phyloP scores from a whole-genome alignment of 108 stramenopile species.

The Cyclotella distinguenda region DNA sequence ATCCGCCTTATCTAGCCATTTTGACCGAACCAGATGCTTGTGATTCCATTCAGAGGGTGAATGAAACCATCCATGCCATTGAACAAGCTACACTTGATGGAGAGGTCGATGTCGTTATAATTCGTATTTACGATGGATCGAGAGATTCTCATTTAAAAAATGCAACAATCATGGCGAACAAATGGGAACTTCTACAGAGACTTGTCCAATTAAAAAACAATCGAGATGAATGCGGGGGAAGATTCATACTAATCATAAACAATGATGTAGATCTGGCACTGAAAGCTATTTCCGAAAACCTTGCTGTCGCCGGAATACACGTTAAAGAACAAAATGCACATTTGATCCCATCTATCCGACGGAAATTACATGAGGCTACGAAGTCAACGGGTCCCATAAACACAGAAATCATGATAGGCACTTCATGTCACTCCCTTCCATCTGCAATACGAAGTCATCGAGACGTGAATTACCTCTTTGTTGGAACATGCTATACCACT shows the following conservation, averaged over 20 bases:
- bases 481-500: conserved; percentile 79
- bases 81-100: conserved; percentile 43
- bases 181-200: conserved; percentile 36
- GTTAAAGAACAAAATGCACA: conserved; percentile 68
- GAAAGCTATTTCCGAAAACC: conserved; percentile 18
- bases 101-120: conserved; percentile 51
- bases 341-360: conserved; percentile 56
- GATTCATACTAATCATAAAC: conserved; percentile 58
- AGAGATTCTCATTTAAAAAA: background rate
- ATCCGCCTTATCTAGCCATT: conserved; percentile 61
- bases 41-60: conserved; percentile 39
- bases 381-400: background rate
- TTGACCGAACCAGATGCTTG: conserved; percentile 81
- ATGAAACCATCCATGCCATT: conserved; percentile 55
- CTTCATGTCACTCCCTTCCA: conserved; percentile 66
- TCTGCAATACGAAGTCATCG: conserved; percentile 50
- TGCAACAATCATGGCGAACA: background rate
- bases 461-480: conserved; percentile 69
- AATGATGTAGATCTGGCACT: conserved; percentile 58
- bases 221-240: background rate
- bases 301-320: conserved; percentile 67
- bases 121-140: conserved; percentile 47
- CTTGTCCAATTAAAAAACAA: conserved; percentile 37
- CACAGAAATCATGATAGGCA: conserved; percentile 51
- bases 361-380: conserved; percentile 23